These are phyloP conservation scores for Gigaspora rosea DNA, from an alignment of 192 early-diverging fungal genomes.

Conservation along the genomic window DNA sequence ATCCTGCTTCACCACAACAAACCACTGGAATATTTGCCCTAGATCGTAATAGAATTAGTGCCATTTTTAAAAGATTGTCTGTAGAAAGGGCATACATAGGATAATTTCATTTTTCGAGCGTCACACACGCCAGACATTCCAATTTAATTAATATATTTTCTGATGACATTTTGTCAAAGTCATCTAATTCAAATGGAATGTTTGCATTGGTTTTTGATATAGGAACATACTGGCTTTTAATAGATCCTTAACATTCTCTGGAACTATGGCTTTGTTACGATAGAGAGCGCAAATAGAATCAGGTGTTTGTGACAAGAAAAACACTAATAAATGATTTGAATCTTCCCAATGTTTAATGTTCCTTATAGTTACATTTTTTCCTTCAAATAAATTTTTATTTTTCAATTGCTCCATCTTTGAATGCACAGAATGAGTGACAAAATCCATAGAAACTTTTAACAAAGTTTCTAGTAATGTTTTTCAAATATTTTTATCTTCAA, in stretches of 20 bases:
- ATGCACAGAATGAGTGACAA: conserved; percentile 21
- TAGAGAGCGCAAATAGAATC: conserved; percentile 32
- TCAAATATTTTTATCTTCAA: conserved; percentile 4
- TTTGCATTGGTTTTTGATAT: background rate
- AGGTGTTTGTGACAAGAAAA: conserved; percentile 30
- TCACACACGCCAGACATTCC: conserved; percentile 23
- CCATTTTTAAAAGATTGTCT: conserved; percentile 32
- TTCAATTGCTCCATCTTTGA: background rate
- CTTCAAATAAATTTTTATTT: background rate
- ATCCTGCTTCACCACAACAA: conserved; percentile 32
- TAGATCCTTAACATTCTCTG: conserved; percentile 28
- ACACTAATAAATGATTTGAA: conserved; percentile 32
- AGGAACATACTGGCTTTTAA: conserved; percentile 24
- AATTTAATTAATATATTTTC: background rate
- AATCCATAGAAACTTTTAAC: conserved; percentile 27
- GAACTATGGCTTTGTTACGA: conserved; percentile 4
- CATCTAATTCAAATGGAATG: background rate
- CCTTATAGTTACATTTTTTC: background rate
- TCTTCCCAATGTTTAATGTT: conserved; percentile 26
- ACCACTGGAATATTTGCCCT: conserved; percentile 31
- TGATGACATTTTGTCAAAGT: conserved; percentile 18
- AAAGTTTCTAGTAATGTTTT: conserved; percentile 27
- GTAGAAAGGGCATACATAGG: conserved; percentile 22
- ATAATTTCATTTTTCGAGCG: background rate
- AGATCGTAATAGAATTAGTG: conserved; percentile 28